Base-by-base conservation (phyloP, 2,329 filamentous ascomycete genomes). In the Cercospora sp. region DNA sequence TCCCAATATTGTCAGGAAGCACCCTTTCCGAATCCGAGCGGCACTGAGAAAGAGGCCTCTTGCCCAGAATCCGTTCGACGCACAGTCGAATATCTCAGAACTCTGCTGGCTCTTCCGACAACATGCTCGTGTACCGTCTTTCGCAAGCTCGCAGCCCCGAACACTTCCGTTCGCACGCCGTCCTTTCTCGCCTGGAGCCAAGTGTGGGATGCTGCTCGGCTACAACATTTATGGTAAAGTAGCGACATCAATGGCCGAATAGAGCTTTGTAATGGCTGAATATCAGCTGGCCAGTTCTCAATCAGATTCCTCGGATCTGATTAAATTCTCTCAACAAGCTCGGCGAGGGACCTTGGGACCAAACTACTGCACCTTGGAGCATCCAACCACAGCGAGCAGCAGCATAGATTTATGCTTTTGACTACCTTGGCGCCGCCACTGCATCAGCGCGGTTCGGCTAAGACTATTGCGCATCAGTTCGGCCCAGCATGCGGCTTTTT, bases 251-350 rank as follows among this genome's bases (percentile, higher is more conserved):
- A 33, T 33, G 31, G 31, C 31, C 31, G 12, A 33, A 33, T 13
- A 33, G 31, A 33, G 31, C 31, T 16, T 6, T 5, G 36, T 12
- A 39, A n/a, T 7, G 36, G 13, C 36, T n/a, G 6, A 39, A 39
- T n/a, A 39, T 39, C 36, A 16, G 36, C 36, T 39, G 36, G 36
- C 36, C 36, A 39, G 8, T 51, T 12, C 18, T 23, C 45, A 13
- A 60, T 60, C 57, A 42, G 33, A 60, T 60, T 9, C 58, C 58
- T 60, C 31, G 31, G 58, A 60, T 60, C 58, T 36, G 58, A 60
- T 60, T 42, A 60, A 42, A 59, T 20, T 13, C n/a, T 12, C n/a
- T 16, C 18, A 20, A 39, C n/a, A 39, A 60, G 31, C 58, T 60
- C 18, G 58, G 28, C 36, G 31, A 13, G 23, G 55, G 23, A 20